Percentiles rank a stretch among this genome's conserved stretches.
phyloP scores from a whole-genome alignment of 1,139 yeast species.

The Saccharomyces hybrid region DNA sequence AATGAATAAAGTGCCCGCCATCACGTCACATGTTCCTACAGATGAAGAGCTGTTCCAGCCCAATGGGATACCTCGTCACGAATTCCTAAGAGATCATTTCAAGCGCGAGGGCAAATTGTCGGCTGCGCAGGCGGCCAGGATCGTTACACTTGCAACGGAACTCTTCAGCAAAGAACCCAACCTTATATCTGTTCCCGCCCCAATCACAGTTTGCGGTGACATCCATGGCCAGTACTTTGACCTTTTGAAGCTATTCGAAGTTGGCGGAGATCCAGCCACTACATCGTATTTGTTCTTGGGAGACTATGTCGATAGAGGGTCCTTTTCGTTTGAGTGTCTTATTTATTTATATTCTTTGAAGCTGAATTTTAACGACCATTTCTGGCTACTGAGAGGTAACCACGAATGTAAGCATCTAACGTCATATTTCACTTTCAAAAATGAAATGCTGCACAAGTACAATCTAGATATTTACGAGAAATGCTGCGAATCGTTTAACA shows the following conservation, averaged over 20 bases:
- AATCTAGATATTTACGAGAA: conserved; percentile 60
- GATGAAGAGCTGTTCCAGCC: conserved; percentile 59
- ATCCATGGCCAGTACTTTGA: conserved; percentile 94
- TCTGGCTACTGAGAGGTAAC: conserved; percentile 86
- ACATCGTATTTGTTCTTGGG: conserved; percentile 84
- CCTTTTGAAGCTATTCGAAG: conserved; percentile 83
- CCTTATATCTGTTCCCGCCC: conserved; percentile 75
- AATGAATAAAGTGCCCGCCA: conserved; percentile 56
- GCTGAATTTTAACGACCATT: conserved; percentile 64
- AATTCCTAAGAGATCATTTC: conserved; percentile 67
- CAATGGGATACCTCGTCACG: conserved; percentile 65
- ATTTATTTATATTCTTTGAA: conserved; percentile 75
- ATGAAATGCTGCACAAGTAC: conserved; percentile 87
- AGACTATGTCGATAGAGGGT: conserved; percentile 94
- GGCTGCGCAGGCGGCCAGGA: conserved; percentile 63
- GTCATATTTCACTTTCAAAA: conserved; percentile 86
- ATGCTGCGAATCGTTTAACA: conserved; percentile 72
- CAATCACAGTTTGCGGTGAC: conserved; percentile 95
- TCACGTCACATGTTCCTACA: conserved; percentile 58
- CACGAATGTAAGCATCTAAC: conserved; percentile 95
- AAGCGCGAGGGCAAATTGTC: conserved; percentile 72
- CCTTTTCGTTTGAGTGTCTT: conserved; percentile 83
- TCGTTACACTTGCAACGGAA: conserved; percentile 60
- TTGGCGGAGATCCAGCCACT: conserved; percentile 78
- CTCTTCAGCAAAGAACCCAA: conserved; percentile 71